phyloP scores from a whole-genome alignment of 306 rosid species.

The Glycine tomentella region DNA sequence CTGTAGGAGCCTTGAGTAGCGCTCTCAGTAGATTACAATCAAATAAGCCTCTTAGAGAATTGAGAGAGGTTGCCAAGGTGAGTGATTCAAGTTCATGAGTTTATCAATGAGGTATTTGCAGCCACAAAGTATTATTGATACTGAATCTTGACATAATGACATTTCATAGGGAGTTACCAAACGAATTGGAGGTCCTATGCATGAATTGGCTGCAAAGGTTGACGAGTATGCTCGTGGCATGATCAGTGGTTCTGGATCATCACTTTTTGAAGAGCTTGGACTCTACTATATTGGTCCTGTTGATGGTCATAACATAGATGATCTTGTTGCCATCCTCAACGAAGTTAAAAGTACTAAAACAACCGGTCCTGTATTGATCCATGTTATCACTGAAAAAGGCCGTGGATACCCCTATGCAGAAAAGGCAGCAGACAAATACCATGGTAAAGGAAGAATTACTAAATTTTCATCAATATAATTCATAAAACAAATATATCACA shows the following conservation, averaged over 20 bases:
- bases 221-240: slow-evolving; percentile 99
- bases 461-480: slow-evolving; percentile 11
- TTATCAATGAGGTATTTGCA: neutral
- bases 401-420: slow-evolving; percentile 98
- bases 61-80: slow-evolving; percentile 98
- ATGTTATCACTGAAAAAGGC: slow-evolving; percentile 93
- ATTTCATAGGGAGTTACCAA: slow-evolving; percentile 85
- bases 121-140: slow-evolving; percentile 20
- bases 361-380: slow-evolving; percentile 94
- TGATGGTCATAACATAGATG: slow-evolving; percentile 96
- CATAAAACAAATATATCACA: slow-evolving; percentile 28
- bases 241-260: slow-evolving; percentile 94
- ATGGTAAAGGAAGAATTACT: slow-evolving; percentile 61
- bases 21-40: slow-evolving; percentile 95
- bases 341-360: slow-evolving; percentile 89
- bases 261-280: slow-evolving; percentile 97
- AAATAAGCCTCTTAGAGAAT: slow-evolving; percentile 90
- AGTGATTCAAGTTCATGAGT: slow-evolving; percentile 41
- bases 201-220: slow-evolving; percentile 97
- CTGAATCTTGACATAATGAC: slow-evolving; percentile 40
- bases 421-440: slow-evolving; percentile 90
- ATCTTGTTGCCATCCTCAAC: slow-evolving; percentile 80
- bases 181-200: slow-evolving; percentile 92
- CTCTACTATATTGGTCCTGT: slow-evolving; percentile 98
- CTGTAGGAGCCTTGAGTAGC: slow-evolving; percentile 98